phyloP scores from a whole-genome alignment of 345 rosid genomes.

The Erucastrum elatum region DNA sequence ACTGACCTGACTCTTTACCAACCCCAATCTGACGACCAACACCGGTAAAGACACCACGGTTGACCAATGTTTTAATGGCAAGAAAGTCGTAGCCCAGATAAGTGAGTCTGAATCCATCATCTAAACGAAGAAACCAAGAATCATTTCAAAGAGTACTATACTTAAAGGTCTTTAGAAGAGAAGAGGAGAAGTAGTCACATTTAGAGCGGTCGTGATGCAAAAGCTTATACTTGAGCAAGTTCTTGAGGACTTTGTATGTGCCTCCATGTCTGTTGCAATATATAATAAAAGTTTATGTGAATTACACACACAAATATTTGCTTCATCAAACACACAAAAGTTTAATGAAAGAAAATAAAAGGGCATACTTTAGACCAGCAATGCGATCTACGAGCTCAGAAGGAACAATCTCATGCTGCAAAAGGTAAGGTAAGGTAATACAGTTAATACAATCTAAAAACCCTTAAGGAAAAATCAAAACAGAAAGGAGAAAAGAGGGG shows the following conservation, averaged over 20 bases:
- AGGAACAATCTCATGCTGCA: slow-evolving; percentile 89
- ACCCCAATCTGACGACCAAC: slow-evolving; percentile 96
- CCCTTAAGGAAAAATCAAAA: not conserved
- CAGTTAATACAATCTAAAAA: not conserved
- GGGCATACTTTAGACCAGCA: slow-evolving; percentile 64
- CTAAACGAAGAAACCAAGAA: slow-evolving; percentile 38
- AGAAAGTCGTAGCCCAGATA: slow-evolving; percentile 96
- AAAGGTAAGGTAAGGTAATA: not conserved
- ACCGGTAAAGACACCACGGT: slow-evolving; percentile 72
- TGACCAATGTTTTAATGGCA: slow-evolving; percentile 85
- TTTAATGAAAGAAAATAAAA: not conserved
- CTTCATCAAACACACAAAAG: not conserved
- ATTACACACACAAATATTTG: not conserved
- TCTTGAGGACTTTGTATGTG: slow-evolving; percentile 84
- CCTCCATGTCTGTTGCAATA: slow-evolving; percentile 70
- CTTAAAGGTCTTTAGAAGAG: not conserved
- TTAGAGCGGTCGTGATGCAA: slow-evolving; percentile 89
- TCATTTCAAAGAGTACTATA: not conserved
- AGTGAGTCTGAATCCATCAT: slow-evolving; percentile 94
- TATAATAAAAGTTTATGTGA: not conserved
- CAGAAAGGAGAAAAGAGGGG: not conserved
- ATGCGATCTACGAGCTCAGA: slow-evolving; percentile 73
- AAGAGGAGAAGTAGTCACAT: slow-evolving; percentile 47
- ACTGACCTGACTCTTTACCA: slow-evolving; percentile 89
- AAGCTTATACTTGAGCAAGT: slow-evolving; percentile 84